Base-by-base conservation (phyloP, 495 filamentous ascomycete species). In the Neurospora africana region DNA sequence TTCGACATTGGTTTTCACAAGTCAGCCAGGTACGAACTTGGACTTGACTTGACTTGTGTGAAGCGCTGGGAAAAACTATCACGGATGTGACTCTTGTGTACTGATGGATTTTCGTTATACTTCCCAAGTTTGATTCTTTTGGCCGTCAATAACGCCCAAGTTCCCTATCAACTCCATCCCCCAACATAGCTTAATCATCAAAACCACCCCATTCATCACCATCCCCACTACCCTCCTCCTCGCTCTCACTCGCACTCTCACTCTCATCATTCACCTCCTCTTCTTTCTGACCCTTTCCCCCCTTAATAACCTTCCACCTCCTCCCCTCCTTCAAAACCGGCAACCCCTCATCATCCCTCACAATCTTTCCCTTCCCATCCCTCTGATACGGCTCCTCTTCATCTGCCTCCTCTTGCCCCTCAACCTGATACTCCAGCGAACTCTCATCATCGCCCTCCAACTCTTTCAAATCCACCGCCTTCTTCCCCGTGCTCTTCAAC, bases 141-240 rank as follows among this genome's bases (percentile, higher is more conserved):
- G 3, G 10, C 10, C 44, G 44, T 23, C 44, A 53, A 53, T 19
- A 44, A 53, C 2, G n/a, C 44, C 23, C 11, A 19, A 6, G 0
- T 53, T 53, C 21, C 10, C 4, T 0, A 2, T 15, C 44, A 13
- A 53, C 23, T 13, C 21, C 23, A 21, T 21, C 6, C 30, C 23
- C 13, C 37, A 0, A 72, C 1, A 23, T 71, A 10, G 7, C 9
- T 36, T 75, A 84, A 76, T 87, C 85, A 15, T 75, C 79, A 70
- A 87, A 84, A 1, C 86, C 86, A 68, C 75, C 77, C 86, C 86
- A 87, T 73, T 81, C 86, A 7, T 69, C 78, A 17, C 71, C 74
- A 10, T 35, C 71, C 35, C 73, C 70, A 44, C 74, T 19, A 0
- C 38, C 47, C 15, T 72, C 72, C 15, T 74, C 78, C 3, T 75